phyloP scores from a whole-genome alignment of 805 yeast species.

The Zygoascus bituminiphila region DNA sequence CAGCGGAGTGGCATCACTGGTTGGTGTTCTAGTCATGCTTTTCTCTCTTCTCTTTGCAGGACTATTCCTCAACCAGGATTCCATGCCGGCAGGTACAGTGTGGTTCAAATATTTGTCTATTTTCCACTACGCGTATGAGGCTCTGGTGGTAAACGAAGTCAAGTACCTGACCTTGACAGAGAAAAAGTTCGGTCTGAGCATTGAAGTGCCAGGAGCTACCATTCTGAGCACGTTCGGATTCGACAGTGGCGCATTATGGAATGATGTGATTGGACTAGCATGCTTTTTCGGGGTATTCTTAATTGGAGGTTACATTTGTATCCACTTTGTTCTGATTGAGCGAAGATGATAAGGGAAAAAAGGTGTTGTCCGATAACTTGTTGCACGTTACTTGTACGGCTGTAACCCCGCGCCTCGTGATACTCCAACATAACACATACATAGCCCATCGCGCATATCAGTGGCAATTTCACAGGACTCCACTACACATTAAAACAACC shows the following conservation, averaged over 20 bases:
- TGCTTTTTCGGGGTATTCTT: conserved; percentile 53
- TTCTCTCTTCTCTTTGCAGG: conserved; percentile 92
- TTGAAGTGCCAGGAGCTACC: conserved; percentile 97
- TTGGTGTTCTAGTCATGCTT: conserved; percentile 74
- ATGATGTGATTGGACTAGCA: conserved; percentile 54
- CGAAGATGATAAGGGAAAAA: conserved; percentile 42
- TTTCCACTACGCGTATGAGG: conserved; percentile 94
- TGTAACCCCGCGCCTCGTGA: no score
- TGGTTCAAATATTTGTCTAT: conserved; percentile 80
- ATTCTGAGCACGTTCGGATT: conserved; percentile 94
- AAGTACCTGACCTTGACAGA: conserved; percentile 76
- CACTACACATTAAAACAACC: no score
- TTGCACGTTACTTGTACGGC: no score
- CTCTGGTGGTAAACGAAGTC: conserved; percentile 87
- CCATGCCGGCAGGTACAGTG: conserved; percentile 45
- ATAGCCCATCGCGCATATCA: no score
- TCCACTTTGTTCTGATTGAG: conserved; percentile 70
- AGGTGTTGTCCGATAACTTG: no score
- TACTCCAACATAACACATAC: no score
- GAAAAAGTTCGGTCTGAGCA: conserved; percentile 83
- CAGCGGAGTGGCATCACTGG: conserved; percentile 84
- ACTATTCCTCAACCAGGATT: conserved; percentile 77
- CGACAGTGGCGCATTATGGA: conserved; percentile 63
- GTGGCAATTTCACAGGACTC: neutral
- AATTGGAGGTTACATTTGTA: conserved; percentile 62